Base-by-base conservation (phyloP, 306 rosid genomes). In the Acmispon strigosus region DNA sequence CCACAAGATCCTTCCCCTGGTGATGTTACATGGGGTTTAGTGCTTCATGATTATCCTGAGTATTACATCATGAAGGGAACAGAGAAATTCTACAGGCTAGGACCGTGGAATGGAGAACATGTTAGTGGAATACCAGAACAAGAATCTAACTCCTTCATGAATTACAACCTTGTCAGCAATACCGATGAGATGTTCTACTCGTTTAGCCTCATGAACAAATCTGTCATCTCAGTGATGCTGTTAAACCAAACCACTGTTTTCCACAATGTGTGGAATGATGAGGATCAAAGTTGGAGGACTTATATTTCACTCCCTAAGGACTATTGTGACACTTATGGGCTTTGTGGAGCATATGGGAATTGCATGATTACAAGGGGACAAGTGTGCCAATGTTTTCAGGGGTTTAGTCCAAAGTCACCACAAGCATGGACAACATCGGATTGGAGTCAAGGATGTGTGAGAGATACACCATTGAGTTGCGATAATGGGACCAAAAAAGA, bases 1-100 rank as follows among this genome's bases (percentile, higher is more conserved):
- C 12, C 75, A 9, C 27, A 69, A 0, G 90, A 88, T 7, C 85
- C 87, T 15, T 76, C 87, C 24, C 82, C 76, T 0, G 87, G 80
- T 10, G 55, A 73, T 1, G 2, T 27, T 27, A 2, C 24, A 22
- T 22, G 24, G 24, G 37, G 5, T 24, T 2, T 73, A 1, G 1
- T 16, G 6, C 49, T 13, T 9, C 3, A 15, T 8, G 44, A 10
- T 44, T 67, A 67, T 36, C 85, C 77, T 2, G 80, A 82, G 10
- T 0, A 2, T 13, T 44, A 49, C 49, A 0, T 54, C 19, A 62
- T 62, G 82, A 47, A 10, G 1, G 82, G 83, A 19, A 39, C 73
- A 9, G 0, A 48, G 20, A 74, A 55, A 42, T 55, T n/a, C 41
- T 36, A 0, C n/a, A 12, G 71, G 0, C 0, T 1, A 18, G 82